Conservation (phyloP, 768 basidiomycete genomes). For the Mycena floridula region DNA sequence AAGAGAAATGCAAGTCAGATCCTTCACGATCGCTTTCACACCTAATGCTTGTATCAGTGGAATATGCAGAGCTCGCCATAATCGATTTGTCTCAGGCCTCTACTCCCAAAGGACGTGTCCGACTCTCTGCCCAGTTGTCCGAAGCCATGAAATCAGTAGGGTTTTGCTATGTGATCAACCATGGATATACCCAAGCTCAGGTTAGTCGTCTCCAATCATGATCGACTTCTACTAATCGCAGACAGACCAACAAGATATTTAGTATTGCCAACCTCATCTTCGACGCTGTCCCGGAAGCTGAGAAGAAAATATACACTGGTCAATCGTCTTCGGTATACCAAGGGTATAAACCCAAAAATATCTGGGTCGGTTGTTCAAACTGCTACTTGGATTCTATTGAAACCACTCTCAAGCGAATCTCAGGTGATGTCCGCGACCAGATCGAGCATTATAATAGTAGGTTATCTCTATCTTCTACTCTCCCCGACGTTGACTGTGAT, state of each 20-base stretch:
- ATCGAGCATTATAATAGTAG: constrained; percentile 59
- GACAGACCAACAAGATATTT: constrained; percentile 39
- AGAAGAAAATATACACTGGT: constrained; percentile 35
- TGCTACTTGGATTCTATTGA: no score
- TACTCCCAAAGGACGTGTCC: constrained; percentile 29
- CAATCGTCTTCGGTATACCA: constrained; percentile 43
- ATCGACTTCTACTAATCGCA: not conserved
- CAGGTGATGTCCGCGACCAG: constrained; percentile 57
- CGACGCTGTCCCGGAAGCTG: constrained; percentile 29
- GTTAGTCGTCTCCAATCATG: constrained; percentile 13
- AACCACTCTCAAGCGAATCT: no score
- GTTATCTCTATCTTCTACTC: constrained; percentile 8
- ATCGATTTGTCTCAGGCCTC: constrained; percentile 41
- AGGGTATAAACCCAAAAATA: constrained; percentile 49
- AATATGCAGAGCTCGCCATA: constrained; percentile 41
- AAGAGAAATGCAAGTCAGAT: not conserved
- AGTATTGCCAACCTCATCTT: constrained; percentile 45
- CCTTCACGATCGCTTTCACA: no score
- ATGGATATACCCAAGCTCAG: constrained; percentile 34
- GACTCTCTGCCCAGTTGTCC: constrained; percentile 32
- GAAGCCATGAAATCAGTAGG: constrained; percentile 40
- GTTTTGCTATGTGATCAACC: constrained; percentile 45
- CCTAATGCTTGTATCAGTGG: not conserved
- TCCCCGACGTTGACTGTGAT: no score
- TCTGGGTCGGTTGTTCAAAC: no score